Percentiles rank a stretch among this genome's conserved stretches.
Conservation (phyloP, 108 stramenopile species). For the Cyclotella choctawhatcheeana region DNA sequence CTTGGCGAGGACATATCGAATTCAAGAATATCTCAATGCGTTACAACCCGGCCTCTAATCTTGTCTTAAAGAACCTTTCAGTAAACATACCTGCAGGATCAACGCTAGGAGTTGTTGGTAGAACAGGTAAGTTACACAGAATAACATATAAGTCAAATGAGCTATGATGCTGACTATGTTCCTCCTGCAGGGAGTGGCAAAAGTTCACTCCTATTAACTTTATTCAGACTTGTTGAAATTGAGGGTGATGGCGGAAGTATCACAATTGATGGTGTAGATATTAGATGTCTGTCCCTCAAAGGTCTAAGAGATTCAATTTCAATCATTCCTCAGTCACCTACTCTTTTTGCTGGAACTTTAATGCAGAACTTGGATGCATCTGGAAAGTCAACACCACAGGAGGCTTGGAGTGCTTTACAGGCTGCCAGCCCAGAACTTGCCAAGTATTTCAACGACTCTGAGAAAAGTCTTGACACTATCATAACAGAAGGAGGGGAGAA, state of each 20-base stretch:
- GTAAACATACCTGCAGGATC: conserved; percentile 67
- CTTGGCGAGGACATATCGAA: conserved; percentile 70
- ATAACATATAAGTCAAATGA: too few relatives aligned
- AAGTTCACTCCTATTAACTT: conserved; percentile 84
- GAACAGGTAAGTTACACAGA: conserved; percentile 79
- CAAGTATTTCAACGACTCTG: conserved; percentile 59
- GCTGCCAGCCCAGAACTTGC: conserved; percentile 92
- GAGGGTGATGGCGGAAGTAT: conserved; percentile 68
- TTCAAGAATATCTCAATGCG: conserved; percentile 74
- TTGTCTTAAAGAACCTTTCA: conserved; percentile 90
- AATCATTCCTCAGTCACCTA: conserved; percentile 97
- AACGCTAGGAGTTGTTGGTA: conserved; percentile 88
- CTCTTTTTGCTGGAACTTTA: too few relatives aligned
- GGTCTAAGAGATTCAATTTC: conserved; percentile 80
- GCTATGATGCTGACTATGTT: conserved; percentile 23
- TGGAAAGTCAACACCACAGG: too few relatives aligned
- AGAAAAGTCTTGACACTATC: conserved; percentile 66
- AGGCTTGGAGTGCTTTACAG: too few relatives aligned
- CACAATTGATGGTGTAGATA: conserved; percentile 91
- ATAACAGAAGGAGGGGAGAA: conserved; percentile 92
- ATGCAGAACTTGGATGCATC: too few relatives aligned
- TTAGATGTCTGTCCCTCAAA: conserved; percentile 69
- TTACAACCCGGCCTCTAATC: conserved; percentile 83
- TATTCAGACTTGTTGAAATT: conserved; percentile 82
- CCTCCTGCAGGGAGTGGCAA: conserved; percentile 84